Base-by-base conservation (phyloP, 1,284 basidiomycete genomes). In the Singerocomus rubriflavus region DNA sequence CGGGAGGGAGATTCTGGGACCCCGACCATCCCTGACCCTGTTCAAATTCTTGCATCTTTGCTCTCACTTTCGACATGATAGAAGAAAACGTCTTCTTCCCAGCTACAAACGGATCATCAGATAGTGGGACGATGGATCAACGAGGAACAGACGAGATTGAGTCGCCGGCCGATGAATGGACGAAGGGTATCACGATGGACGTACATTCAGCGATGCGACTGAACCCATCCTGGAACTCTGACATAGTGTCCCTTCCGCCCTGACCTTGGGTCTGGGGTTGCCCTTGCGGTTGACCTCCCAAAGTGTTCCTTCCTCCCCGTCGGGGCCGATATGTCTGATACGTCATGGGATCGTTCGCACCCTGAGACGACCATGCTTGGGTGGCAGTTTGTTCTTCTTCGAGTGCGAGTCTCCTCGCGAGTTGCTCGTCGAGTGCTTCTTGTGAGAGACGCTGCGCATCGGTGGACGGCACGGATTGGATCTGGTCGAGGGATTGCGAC, bases 41-140 rank as follows among this genome's bases (percentile, higher is more conserved):
- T 34, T 91, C 86, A 53, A 82, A 81, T 59, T 91, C 89, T 60
- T 85, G 82, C 56, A 90, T 82, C 76, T 90, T 91, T 9, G 86
- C 81, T 62, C 82, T 89, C 42, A 89, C 85, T 63, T 85, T 90
- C 30, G 79, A 81, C 41, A 90, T 73, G 30, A 91, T 67, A 10
- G 73, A 78, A 40, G 77, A 81, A 66, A 91, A 80, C 0, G 88
- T 91, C 66, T 82, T 86, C 72, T 86, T 89, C 4, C 88, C 86
- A 51, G 77, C 87, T 90, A 53, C 8, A 34, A 40, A 13, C n/a
- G 5, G 34, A 16, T 44, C 9, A 30, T 51, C 9, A 50, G 17
- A 31, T 21, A 21, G 21, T 21, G 44, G 30, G 35, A 30, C 34
- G 13, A 35, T 11, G 12, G 11, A 30, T 36, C 29, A 33, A 16